Base-by-base conservation (phyloP, 371 early-diverging fungal genomes). In the Mortierella sp. region DNA sequence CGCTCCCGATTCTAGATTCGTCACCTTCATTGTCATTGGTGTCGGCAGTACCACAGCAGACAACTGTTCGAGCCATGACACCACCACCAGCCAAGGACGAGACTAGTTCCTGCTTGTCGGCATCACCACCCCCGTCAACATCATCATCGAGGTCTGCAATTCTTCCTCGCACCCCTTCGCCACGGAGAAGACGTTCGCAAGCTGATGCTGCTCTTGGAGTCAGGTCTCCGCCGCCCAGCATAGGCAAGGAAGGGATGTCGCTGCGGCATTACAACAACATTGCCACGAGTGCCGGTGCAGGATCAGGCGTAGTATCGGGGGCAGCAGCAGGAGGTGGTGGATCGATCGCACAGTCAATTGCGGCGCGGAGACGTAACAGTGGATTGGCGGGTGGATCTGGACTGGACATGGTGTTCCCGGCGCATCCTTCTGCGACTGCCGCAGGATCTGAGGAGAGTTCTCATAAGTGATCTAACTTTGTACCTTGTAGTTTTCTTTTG, bases 221-320 rank as follows among this genome's bases (percentile, higher is more conserved):
- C 37, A 54, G 74, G 50, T 74, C 83, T 31, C 79, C 83, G 1
- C 79, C 83, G 5, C 79, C 83, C 13, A 79, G 83, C 37, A 79
- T 26, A 24, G 59, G 74, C 28, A 78, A 69, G 19, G 77, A 69
- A 19, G 40, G 40, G 10, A 57, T 54, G 14, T 19, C 28, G 21
- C 48, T 59, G 40, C 61, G 69, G 19, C 51, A 72, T 44, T 34
- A 26, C 10, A 61, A 46, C 53, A 54, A 16, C 46, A 31, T 54
- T 16, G 69, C 69, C 13, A 72, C 78, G 16, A 72, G 31, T 3
- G 13, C 19, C 5, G 43, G n/a, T 43, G 13, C 75, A 14, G 55
- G n/a, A 37, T 5, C 31, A 28, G 21, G 21, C 3, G 40, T 10
- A 37, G n/a, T n/a, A n/a, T n/a, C n/a, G 34, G 34, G 14, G 72